Evolutionary conservation across 2,329 filamentous ascomycete genomes (phyloP).

Genomic region (Aspergillus proliferans): DNA sequence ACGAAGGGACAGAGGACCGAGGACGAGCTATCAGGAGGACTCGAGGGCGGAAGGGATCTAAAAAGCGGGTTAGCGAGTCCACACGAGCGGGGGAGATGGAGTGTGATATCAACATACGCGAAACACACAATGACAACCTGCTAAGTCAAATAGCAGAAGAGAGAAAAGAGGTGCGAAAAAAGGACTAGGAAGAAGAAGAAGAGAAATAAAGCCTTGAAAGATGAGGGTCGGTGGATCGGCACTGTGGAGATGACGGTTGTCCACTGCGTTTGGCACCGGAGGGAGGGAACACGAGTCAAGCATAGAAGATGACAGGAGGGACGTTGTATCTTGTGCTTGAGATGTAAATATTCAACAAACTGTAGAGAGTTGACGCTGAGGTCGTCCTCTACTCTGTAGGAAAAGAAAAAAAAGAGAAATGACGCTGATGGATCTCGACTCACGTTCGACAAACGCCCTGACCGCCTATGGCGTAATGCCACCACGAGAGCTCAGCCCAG

Average conservation of each 20-base stretch:
- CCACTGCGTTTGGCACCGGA: conserved; percentile 9
- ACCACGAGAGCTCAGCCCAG: background rate
- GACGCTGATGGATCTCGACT: background rate
- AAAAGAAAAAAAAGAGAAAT: conserved; percentile 1
- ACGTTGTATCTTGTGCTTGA: too few relatives aligned
- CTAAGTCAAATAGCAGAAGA: conserved; percentile 13
- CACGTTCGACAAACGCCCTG: background rate
- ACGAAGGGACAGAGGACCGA: conserved; percentile 6
- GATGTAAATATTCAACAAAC: too few relatives aligned
- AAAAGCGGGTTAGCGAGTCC: conserved; percentile 3
- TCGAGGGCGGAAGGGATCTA: conserved; percentile 1
- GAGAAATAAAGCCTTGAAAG: conserved; percentile 20
- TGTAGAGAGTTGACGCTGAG: too few relatives aligned
- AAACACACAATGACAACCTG: conserved; percentile 3
- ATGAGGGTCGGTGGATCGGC: conserved; percentile 24
- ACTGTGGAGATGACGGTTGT: conserved; percentile 20
- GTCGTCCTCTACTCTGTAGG: background rate
- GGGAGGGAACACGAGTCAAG: conserved; percentile 1
- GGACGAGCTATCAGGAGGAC: conserved; percentile 1
- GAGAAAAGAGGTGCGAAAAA: conserved; percentile 11
- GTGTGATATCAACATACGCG: conserved; percentile 1
- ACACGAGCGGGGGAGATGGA: background rate
- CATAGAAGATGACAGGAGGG: too few relatives aligned
- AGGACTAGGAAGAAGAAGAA: conserved; percentile 4
- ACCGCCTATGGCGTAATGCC: background rate